These are phyloP conservation scores for Phaeosphaeriaceae sp. DNA, from an alignment of 2,329 filamentous ascomycete genomes.

Conservation along the genomic window DNA sequence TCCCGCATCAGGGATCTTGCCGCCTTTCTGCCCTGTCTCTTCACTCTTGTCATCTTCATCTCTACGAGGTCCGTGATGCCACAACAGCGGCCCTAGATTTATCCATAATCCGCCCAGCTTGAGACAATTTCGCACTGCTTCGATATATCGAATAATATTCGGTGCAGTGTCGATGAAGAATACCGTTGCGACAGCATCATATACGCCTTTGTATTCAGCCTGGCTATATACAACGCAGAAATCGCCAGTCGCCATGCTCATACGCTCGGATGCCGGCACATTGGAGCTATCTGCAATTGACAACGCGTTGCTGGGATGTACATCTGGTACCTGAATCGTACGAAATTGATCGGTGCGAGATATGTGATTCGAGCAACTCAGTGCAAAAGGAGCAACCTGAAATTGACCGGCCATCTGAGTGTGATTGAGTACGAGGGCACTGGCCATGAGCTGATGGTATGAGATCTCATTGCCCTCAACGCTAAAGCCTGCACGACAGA, in stretches of 20 bases:
- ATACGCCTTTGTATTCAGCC: conserved; percentile 65
- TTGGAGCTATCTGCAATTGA: conserved; percentile 23
- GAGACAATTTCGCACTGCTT: conserved; percentile 81
- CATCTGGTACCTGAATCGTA: conserved; percentile 77
- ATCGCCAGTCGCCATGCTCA: conserved; percentile 94
- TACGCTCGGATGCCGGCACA: conserved; percentile 63
- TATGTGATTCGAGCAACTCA: conserved; percentile 86
- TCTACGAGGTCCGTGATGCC: conserved; percentile 86
- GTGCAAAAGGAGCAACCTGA: conserved; percentile 82
- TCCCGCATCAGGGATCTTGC: conserved; percentile 53
- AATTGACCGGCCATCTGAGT: conserved; percentile 68
- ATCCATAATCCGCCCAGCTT: conserved; percentile 80
- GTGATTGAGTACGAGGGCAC: conserved; percentile 75
- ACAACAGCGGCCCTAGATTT: conserved; percentile 89
- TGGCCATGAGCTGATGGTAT: conserved; percentile 93
- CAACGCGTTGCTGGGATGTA: conserved; percentile 56
- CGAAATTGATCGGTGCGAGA: conserved; percentile 77
- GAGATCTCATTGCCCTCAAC: conserved; percentile 93
- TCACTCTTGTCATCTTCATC: conserved; percentile 4
- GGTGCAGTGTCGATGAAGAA: conserved; percentile 98
- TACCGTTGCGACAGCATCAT: conserved; percentile 85
- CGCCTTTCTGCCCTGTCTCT: conserved; percentile 21
- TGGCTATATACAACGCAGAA: conserved; percentile 86
- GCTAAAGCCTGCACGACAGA: conserved; percentile 74
- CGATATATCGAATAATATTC: conserved; percentile 88